phyloP scores from a whole-genome alignment of 2,329 filamentous ascomycete genomes.

The Ophiostoma piceae region DNA sequence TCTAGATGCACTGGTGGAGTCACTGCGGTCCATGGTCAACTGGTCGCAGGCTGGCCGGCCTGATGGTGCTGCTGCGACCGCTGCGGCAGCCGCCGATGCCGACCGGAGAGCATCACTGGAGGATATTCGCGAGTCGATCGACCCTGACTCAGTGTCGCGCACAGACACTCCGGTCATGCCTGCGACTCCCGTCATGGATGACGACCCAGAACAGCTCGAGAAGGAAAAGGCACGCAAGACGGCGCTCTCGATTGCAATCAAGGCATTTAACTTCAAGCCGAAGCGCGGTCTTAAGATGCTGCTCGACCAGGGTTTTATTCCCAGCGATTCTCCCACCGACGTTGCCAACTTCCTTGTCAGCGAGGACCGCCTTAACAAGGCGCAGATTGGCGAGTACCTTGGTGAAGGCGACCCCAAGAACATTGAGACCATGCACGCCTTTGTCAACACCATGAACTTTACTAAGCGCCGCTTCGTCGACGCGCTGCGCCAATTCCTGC shows the following conservation, averaged over 20 bases:
- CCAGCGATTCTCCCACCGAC: constrained; percentile 69
- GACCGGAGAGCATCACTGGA: constrained; percentile 52
- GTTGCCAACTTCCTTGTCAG: constrained; percentile 77
- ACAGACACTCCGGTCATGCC: constrained; percentile 55
- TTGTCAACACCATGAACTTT: constrained; percentile 95
- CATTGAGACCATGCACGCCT: constrained; percentile 96
- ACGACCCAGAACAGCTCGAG: constrained; percentile 91
- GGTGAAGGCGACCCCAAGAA: constrained; percentile 91
- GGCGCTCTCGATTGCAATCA: constrained; percentile 79
- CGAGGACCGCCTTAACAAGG: constrained; percentile 84
- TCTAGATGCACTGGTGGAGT: constrained; percentile 81
- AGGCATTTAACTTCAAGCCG: constrained; percentile 95
- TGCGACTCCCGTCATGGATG: constrained; percentile 63
- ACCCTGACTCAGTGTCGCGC: constrained; percentile 63
- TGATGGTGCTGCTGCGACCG: constrained; percentile 44
- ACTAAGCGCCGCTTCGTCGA: constrained; percentile 87
- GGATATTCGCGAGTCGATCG: constrained; percentile 66
- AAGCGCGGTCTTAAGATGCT: constrained; percentile 86
- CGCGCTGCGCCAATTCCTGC: constrained; percentile 81
- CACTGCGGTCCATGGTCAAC: constrained; percentile 81
- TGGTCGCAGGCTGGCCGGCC: constrained; percentile 69
- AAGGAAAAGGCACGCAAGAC: constrained; percentile 93
- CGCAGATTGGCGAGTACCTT: constrained; percentile 86
- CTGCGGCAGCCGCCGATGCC: constrained; percentile 38
- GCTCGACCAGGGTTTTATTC: constrained; percentile 79